Conservation (phyloP, 306 rosid species). For the Begonia peltatifolia region DNA sequence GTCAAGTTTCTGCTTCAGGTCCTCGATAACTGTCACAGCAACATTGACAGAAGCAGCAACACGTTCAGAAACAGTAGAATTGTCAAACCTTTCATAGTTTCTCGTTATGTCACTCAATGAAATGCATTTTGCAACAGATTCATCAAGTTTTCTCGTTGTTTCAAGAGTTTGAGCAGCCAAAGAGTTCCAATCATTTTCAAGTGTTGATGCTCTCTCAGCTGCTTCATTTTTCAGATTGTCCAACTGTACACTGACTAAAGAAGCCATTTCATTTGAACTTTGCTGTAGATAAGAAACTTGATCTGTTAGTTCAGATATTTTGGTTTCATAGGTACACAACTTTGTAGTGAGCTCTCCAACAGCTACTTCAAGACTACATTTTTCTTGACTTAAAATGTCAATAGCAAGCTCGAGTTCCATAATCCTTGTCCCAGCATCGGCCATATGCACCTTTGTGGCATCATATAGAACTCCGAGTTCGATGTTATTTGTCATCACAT, state of each 20-base stretch:
- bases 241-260: constrained; percentile 38
- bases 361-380: constrained; percentile 25
- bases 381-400: constrained; percentile 39
- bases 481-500: constrained; percentile 51
- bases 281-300: constrained; percentile 39
- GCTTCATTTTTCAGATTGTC: constrained; percentile 53
- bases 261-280: constrained; percentile 41
- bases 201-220: constrained; percentile 35
- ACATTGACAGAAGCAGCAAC: constrained; percentile 43
- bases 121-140: constrained; percentile 28
- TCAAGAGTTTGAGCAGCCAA: constrained; percentile 34
- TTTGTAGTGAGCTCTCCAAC: constrained; percentile 35
- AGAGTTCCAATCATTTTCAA: constrained; percentile 51
- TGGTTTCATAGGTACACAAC: constrained; percentile 38
- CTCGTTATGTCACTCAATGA: constrained; percentile 16
- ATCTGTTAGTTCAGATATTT: constrained; percentile 37
- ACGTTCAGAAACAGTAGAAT: constrained; percentile 9
- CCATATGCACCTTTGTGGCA: constrained; percentile 38
- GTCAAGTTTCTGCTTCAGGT: constrained; percentile 49
- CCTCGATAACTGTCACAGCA: constrained; percentile 48
- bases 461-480: constrained; percentile 68
- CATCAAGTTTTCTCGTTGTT: constrained; percentile 46
- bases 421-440: constrained; percentile 32
- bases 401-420: constrained; percentile 36
- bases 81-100: constrained; percentile 14